These are phyloP conservation scores for Prunus salicina DNA, from an alignment of 306 rosid species.

Conservation along the genomic window DNA sequence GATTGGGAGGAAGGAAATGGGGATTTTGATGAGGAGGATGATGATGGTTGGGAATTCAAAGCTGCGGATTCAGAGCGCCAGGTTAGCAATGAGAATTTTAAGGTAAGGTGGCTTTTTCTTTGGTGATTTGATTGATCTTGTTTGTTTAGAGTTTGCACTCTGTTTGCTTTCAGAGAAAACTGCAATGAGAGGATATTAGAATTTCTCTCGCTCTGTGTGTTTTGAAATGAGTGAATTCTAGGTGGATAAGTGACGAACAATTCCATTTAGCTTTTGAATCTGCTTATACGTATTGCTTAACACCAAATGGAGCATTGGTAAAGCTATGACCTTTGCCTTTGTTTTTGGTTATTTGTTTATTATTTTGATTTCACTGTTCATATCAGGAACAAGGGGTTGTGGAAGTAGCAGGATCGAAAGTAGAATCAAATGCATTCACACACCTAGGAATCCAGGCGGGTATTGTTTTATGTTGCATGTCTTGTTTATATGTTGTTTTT, in stretches of 20 bases:
- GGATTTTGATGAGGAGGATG: conserved; percentile 36
- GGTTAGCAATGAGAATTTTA: conserved; percentile 25
- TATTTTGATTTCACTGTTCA: background rate
- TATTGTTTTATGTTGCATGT: conserved; percentile 25
- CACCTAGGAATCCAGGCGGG: conserved; percentile 34
- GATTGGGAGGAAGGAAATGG: conserved; percentile 26
- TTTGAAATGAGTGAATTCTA: conserved; percentile 2
- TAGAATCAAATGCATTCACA: conserved; percentile 8
- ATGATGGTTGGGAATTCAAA: conserved; percentile 96
- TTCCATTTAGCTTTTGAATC: background rate
- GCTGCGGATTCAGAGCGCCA: conserved; percentile 54
- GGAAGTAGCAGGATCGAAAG: conserved; percentile 27
- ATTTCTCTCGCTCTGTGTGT: background rate
- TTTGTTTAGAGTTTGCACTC: background rate
- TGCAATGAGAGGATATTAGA: background rate
- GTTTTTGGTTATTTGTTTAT: background rate
- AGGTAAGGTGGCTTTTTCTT: conserved; percentile 26
- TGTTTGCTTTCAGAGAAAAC: conserved; percentile 9
- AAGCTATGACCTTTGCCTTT: background rate
- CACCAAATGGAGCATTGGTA: conserved; percentile 9
- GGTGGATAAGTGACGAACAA: background rate
- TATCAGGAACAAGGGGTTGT: conserved; percentile 30
- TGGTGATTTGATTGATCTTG: conserved; percentile 5
- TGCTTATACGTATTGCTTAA: background rate
- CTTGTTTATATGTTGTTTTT: conserved; percentile 14